These are phyloP conservation scores for Wickerhamiella musiphila DNA, from an alignment of 805 yeast species.

Conservation along the genomic window DNA sequence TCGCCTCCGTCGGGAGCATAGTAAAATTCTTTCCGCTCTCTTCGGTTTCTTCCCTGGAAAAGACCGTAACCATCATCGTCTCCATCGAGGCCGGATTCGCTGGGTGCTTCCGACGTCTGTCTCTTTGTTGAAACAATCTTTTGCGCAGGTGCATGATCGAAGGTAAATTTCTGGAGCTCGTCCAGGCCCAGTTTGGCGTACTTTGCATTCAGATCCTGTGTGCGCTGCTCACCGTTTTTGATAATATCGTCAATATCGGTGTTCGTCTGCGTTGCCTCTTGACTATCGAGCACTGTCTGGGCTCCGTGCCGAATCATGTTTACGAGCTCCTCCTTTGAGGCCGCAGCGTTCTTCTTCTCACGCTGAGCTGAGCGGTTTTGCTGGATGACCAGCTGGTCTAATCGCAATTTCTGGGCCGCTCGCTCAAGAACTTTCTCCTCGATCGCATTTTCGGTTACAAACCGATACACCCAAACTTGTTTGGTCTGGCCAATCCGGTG, in stretches of 20 bases:
- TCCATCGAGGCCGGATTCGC: slow-evolving; percentile 30
- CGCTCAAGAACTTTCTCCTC: slow-evolving; percentile 92
- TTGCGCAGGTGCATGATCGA: slow-evolving; percentile 32
- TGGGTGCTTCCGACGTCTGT: slow-evolving; percentile 4
- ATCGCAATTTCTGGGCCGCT: slow-evolving; percentile 83
- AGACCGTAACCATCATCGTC: slow-evolving; percentile 10
- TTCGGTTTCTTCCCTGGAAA: slow-evolving; percentile 27
- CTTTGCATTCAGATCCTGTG: slow-evolving; percentile 60
- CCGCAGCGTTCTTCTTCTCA: slow-evolving; percentile 16
- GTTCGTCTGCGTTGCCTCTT: slow-evolving; percentile 16
- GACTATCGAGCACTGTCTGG: slow-evolving; percentile 53
- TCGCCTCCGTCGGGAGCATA: slow-evolving; percentile 71
- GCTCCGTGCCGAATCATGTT: slow-evolving; percentile 98
- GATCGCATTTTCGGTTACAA: slow-evolving; percentile 90
- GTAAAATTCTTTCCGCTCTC: slow-evolving; percentile 33
- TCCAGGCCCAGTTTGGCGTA: slow-evolving; percentile 77
- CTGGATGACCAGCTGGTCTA: slow-evolving; percentile 90
- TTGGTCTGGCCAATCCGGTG: slow-evolving; percentile 95
- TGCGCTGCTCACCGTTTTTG: slow-evolving; percentile 63
- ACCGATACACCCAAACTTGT: slow-evolving; percentile 80
- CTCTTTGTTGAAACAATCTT: slow-evolving; percentile 6
- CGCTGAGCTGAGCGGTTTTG: slow-evolving; percentile 40
- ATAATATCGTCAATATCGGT: slow-evolving; percentile 68
- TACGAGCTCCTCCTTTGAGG: slow-evolving; percentile 61
- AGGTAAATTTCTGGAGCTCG: slow-evolving; percentile 81